phyloP scores from a whole-genome alignment of 163 green algal species.

The Scenedesmus sp. region DNA sequence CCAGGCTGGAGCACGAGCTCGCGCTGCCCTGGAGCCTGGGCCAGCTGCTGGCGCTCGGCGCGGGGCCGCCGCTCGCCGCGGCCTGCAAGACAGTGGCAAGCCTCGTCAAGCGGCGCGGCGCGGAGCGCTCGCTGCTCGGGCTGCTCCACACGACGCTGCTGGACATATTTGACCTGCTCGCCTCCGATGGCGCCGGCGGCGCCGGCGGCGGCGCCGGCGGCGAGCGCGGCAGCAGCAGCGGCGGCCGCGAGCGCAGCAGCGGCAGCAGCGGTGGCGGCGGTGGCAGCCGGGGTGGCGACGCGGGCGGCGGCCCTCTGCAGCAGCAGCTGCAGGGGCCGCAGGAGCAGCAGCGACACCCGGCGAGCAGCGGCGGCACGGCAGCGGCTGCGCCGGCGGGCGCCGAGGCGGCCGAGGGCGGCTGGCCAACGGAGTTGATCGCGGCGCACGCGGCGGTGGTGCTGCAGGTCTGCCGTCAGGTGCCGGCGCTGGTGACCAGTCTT shows the following conservation, averaged over 20 bases:
- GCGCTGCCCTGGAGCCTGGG: background rate
- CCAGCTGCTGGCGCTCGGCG: conserved; percentile 1
- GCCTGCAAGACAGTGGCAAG: conserved; percentile 14
- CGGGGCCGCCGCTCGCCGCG: conserved; percentile 2
- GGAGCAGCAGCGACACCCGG: background rate
- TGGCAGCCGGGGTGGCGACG: too few species aligned
- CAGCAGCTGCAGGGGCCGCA: background rate
- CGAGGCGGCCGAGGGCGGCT: too few species aligned
- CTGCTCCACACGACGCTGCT: conserved; percentile 28
- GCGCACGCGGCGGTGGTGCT: conserved; percentile 15
- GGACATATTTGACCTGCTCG: conserved; percentile 31
- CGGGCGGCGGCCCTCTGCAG: too few species aligned
- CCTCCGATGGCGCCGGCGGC: too few species aligned
- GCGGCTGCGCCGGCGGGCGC: too few species aligned
- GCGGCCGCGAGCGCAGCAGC: background rate
- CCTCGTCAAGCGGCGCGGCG: background rate
- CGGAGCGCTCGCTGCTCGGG: conserved; percentile 20
- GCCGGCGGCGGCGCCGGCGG: background rate
- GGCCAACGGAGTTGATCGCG: conserved; percentile 1
- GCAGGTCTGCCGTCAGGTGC: conserved; percentile 19
- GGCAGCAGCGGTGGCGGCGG: background rate
- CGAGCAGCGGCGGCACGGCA: background rate
- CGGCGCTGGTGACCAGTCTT: conserved; percentile 12
- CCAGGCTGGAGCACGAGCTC: background rate
- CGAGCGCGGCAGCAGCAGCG: background rate